These are phyloP conservation scores for Rhodofomes roseus DNA, from an alignment of 1,284 basidiomycete genomes.

Conservation along the genomic window DNA sequence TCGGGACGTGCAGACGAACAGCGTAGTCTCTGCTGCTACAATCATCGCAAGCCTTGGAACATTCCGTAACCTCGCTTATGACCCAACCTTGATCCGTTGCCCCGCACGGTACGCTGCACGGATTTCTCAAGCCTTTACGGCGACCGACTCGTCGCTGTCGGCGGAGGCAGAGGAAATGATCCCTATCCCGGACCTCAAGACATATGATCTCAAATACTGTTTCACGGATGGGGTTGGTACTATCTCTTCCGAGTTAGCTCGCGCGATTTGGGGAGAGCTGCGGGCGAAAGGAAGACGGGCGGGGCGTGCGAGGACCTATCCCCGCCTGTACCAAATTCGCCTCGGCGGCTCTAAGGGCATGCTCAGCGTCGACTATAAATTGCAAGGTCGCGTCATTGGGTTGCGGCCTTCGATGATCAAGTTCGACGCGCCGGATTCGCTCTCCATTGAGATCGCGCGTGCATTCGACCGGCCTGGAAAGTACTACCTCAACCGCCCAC, in stretches of 20 bases:
- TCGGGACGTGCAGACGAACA: constrained; percentile 16
- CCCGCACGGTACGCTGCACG: constrained; percentile 71
- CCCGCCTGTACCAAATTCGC: constrained; percentile 56
- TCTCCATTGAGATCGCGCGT: constrained; percentile 66
- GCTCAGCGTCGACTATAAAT: constrained; percentile 55
- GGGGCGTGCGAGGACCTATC: constrained; percentile 32
- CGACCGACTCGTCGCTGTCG: constrained; percentile 57
- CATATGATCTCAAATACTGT: constrained; percentile 27
- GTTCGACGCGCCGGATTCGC: constrained; percentile 51
- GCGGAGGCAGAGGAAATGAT: constrained; percentile 52
- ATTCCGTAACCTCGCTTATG: constrained; percentile 44
- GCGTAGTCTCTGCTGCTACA: constrained; percentile 32
- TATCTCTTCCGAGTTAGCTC: constrained; percentile 55
- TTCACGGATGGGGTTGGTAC: constrained; percentile 74
- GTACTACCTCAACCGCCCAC: constrained; percentile 62
- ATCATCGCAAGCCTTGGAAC: constrained; percentile 54
- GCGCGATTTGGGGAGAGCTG: constrained; percentile 44
- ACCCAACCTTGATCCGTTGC: constrained; percentile 46
- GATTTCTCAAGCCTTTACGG: constrained; percentile 69
- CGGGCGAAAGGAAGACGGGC: constrained; percentile 36
- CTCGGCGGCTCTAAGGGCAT: constrained; percentile 67
- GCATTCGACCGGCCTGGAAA: constrained; percentile 57
- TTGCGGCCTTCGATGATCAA: constrained; percentile 74
- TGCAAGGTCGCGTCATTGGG: constrained; percentile 54
- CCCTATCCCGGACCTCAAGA: constrained; percentile 41